phyloP scores from a whole-genome alignment of 306 rosid species.

The Cucumis melo region DNA sequence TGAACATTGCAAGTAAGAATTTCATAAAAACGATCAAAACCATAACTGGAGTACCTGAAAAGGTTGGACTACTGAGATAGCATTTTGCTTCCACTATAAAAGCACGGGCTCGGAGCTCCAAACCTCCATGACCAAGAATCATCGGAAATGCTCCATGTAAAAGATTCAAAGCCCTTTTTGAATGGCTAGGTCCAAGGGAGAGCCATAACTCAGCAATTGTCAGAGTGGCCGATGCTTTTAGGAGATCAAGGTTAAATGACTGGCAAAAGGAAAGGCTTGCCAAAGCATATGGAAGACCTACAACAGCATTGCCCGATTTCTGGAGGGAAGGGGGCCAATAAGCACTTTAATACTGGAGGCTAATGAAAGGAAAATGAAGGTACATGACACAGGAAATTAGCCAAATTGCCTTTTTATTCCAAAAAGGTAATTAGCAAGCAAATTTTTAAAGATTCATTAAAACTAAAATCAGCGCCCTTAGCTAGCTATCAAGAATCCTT shows the following conservation, averaged over 20 bases:
- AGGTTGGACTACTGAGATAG: conserved; percentile 64
- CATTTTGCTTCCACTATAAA: conserved; percentile 80
- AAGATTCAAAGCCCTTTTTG: conserved; percentile 77
- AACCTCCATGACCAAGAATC: conserved; percentile 97
- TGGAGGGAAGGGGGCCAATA: conserved; percentile 18
- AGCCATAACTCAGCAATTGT: conserved; percentile 92
- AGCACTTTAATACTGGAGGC: not conserved
- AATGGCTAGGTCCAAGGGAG: conserved; percentile 77
- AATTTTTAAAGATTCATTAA: not conserved
- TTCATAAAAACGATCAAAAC: not conserved
- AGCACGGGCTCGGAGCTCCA: conserved; percentile 91
- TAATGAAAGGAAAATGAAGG: not conserved
- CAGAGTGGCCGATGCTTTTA: conserved; percentile 85
- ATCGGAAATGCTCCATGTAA: conserved; percentile 79
- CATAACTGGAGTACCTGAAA: conserved; percentile 40
- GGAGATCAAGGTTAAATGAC: conserved; percentile 92
- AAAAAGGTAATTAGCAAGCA: not conserved
- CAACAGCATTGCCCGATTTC: conserved; percentile 94
- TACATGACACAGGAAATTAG: conserved; percentile 3
- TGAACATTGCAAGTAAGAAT: not conserved
- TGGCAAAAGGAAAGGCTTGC: conserved; percentile 95
- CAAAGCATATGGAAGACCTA: conserved; percentile 82
- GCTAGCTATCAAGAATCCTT: not conserved
- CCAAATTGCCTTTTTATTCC: not conserved
- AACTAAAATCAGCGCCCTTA: not conserved